Conservation (phyloP, 2,329 filamentous ascomycete species). For the Phoma sp. region DNA sequence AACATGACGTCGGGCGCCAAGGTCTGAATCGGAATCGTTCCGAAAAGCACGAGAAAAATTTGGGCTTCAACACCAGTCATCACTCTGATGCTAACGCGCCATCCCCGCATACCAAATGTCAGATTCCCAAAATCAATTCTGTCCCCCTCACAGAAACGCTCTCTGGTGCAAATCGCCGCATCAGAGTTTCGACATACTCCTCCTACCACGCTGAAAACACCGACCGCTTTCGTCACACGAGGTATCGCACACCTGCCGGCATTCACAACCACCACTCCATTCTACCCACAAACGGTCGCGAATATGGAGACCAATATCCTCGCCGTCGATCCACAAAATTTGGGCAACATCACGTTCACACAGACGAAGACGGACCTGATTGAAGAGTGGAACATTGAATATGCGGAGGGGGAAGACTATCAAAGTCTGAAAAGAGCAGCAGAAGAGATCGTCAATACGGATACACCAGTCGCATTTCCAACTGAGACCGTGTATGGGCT, state of each 20-base stretch:
- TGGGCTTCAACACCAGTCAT: constrained; percentile 34
- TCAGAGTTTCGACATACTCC: constrained; percentile 19
- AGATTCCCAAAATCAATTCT: constrained; percentile 24
- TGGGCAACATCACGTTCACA: constrained; percentile 48
- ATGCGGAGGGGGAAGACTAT: constrained; percentile 53
- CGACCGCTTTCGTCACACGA: constrained; percentile 6
- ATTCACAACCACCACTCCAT: not conserved
- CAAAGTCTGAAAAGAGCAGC: constrained; percentile 70
- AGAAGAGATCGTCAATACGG: constrained; percentile 66
- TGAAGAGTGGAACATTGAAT: constrained; percentile 46
- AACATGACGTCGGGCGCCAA: constrained; percentile 37
- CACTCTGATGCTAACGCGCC: constrained; percentile 42
- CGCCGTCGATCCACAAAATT: constrained; percentile 50
- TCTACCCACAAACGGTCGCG: constrained; percentile 4
- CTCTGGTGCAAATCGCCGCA: constrained; percentile 38
- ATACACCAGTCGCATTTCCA: constrained; percentile 89
- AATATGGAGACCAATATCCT: constrained; percentile 50
- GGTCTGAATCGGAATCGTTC: constrained; percentile 30
- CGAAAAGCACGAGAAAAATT: constrained; percentile 38
- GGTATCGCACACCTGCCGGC: not conserved
- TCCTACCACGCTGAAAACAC: constrained; percentile 36
- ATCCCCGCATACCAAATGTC: constrained; percentile 46
- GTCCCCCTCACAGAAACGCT: constrained; percentile 22
- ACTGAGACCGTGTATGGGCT: constrained; percentile 98
- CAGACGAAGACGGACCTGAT: constrained; percentile 42